A percentile compares a stretch with the other conserved stretches of the same genome.
These are phyloP conservation scores for Rhizophagus prolifer DNA, from an alignment of 192 early-diverging fungal species.

Conservation along the genomic window DNA sequence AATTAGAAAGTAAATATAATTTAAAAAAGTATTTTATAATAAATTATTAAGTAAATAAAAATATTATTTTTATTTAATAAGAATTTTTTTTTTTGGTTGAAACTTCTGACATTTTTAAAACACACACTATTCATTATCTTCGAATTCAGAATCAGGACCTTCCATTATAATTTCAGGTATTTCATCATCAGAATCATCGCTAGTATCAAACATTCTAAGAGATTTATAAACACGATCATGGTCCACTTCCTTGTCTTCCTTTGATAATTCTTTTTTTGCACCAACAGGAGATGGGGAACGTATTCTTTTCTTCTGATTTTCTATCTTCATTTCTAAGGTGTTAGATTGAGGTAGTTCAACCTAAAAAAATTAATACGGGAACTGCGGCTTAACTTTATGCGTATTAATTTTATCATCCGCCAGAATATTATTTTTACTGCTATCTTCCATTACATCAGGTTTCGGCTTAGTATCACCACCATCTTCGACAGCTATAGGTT, in stretches of 20 bases:
- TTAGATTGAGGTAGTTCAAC: not conserved
- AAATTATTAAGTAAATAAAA: too few relatives aligned
- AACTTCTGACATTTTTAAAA: not conserved
- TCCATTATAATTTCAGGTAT: constrained; percentile 22
- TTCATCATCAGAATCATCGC: constrained; percentile 16
- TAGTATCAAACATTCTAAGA: not conserved
- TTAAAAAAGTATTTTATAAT: too few relatives aligned
- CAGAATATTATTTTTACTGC: not conserved
- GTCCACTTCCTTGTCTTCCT: not conserved
- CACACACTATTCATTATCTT: not conserved
- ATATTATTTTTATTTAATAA: too few relatives aligned
- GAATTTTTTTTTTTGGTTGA: too few relatives aligned
- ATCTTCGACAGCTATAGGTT: too few relatives aligned
- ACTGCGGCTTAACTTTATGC: not conserved
- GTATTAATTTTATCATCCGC: not conserved
- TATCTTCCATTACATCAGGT: not conserved
- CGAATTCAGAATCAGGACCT: constrained; percentile 26
- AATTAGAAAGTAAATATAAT: too few relatives aligned
- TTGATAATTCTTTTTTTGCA: not conserved
- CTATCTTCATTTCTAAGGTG: not conserved
- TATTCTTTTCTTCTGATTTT: not conserved
- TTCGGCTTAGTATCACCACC: not conserved
- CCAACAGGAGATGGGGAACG: not conserved
- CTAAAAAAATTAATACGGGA: not conserved
- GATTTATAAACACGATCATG: not conserved